Conservation (phyloP, 108 stramenopile species). For the Pseudonitzschia pungens region DNA sequence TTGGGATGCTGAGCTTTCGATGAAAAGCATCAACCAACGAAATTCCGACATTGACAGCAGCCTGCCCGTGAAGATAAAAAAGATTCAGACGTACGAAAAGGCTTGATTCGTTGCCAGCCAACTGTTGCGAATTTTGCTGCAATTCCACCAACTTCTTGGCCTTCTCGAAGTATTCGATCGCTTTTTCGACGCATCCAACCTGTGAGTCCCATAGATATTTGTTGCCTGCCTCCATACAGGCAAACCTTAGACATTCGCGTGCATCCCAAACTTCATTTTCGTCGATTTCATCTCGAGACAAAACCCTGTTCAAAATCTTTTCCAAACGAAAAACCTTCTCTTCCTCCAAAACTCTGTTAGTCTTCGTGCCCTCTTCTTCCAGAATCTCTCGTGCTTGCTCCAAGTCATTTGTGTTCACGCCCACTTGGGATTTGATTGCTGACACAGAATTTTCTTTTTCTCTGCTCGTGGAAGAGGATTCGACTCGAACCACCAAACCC, state of each 20-base stretch:
- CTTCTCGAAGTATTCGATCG: slow-evolving; percentile 29
- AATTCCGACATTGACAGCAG: slow-evolving; percentile 44
- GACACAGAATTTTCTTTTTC: slow-evolving; percentile 37
- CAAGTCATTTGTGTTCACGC: slow-evolving; percentile 33
- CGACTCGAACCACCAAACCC: slow-evolving; percentile 32
- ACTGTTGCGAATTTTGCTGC: slow-evolving; percentile 27
- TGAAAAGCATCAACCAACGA: slow-evolving; percentile 13
- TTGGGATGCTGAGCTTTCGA: not conserved
- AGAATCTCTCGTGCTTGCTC: slow-evolving; percentile 37
- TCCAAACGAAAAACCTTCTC: slow-evolving; percentile 14
- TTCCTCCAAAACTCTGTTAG: slow-evolving; percentile 9
- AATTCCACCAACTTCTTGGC: slow-evolving; percentile 29
- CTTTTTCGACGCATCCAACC: slow-evolving; percentile 18
- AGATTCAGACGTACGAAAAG: slow-evolving; percentile 29
- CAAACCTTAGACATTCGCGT: slow-evolving; percentile 45
- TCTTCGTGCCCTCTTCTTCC: slow-evolving; percentile 31
- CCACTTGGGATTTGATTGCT: slow-evolving; percentile 47
- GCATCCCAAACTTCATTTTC: slow-evolving; percentile 57
- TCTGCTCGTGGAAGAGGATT: not conserved
- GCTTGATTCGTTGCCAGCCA: slow-evolving; percentile 4
- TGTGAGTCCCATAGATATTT: slow-evolving; percentile 28
- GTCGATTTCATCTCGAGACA: slow-evolving; percentile 20
- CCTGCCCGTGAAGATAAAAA: slow-evolving; percentile 37
- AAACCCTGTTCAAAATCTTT: slow-evolving; percentile 25
- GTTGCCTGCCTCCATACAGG: slow-evolving; percentile 47